phyloP scores from a whole-genome alignment of 495 filamentous ascomycete species.

The Lichina pygmaea region DNA sequence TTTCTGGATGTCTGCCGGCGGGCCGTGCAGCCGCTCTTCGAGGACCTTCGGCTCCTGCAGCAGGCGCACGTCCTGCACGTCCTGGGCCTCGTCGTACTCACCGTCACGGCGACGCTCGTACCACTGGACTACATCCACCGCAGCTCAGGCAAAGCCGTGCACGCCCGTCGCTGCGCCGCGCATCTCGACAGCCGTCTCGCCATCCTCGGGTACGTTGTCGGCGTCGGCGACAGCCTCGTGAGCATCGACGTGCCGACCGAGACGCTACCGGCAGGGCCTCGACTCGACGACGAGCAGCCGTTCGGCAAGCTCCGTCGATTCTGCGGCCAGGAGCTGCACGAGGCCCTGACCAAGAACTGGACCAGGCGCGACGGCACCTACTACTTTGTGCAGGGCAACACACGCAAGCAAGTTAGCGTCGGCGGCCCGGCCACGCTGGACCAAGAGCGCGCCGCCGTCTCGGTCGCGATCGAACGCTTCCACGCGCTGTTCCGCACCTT shows the following conservation, averaged over 20 bases:
- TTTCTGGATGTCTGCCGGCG: slow-evolving; percentile 18
- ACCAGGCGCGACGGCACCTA: slow-evolving; percentile 10
- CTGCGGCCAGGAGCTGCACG: slow-evolving; percentile 8
- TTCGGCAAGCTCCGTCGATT: slow-evolving; percentile 7
- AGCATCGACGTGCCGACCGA: background rate
- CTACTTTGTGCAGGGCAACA: slow-evolving; percentile 11
- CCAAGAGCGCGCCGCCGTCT: background rate
- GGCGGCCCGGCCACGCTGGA: slow-evolving; percentile 4
- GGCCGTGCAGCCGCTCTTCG: slow-evolving; percentile 12
- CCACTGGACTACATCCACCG: slow-evolving; percentile 26
- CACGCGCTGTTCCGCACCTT: background rate
- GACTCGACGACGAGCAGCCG: background rate
- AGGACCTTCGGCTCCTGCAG: slow-evolving; percentile 11
- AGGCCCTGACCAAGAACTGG: slow-evolving; percentile 13
- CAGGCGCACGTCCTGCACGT: slow-evolving; percentile 16
- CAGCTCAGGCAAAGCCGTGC: slow-evolving; percentile 6
- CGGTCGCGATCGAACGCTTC: background rate
- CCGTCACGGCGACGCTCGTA: slow-evolving; percentile 19
- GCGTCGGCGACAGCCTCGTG: background rate
- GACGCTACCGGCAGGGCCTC: background rate
- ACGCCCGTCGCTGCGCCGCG: slow-evolving; percentile 13
- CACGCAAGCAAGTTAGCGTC: slow-evolving; percentile 10
- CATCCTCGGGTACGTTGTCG: slow-evolving; percentile 2
- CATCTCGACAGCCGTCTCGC: slow-evolving; percentile 3
- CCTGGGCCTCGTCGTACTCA: slow-evolving; percentile 17